These are phyloP conservation scores for Simplicillium aogashimaense DNA, from an alignment of 2,329 filamentous ascomycete genomes.

Conservation along the genomic window DNA sequence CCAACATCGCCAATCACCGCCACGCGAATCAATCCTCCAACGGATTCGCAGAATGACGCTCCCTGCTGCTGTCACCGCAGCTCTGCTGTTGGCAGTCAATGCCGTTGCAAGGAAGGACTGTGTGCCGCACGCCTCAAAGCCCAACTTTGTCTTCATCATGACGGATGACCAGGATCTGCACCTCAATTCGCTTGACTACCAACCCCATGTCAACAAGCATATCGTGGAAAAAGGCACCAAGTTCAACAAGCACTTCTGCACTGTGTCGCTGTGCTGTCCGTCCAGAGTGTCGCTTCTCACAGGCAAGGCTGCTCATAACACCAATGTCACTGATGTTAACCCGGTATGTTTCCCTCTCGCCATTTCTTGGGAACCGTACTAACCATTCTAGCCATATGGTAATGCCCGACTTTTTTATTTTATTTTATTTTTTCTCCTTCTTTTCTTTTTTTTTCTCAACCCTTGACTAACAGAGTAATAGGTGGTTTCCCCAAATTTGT, in stretches of 20 bases:
- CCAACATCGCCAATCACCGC: background rate
- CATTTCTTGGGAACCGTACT: conserved; percentile 21
- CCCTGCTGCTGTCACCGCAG: background rate
- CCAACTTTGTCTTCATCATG: conserved; percentile 56
- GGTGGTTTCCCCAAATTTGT: conserved; percentile 39
- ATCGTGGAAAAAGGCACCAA: conserved; percentile 45
- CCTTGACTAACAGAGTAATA: too few relatives aligned
- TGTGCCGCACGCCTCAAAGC: conserved; percentile 9
- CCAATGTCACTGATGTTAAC: conserved; percentile 45
- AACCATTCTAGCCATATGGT: conserved; percentile 33
- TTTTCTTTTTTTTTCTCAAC: background rate
- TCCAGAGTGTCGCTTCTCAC: conserved; percentile 52
- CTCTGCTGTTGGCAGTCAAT: background rate
- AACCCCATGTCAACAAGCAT: conserved; percentile 43
- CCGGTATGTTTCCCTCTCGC: conserved; percentile 27
- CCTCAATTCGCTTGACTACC: conserved; percentile 49
- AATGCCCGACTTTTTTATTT: background rate
- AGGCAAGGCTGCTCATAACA: conserved; percentile 49
- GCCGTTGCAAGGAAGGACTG: background rate
- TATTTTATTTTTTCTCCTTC: background rate
- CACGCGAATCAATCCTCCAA: too few relatives aligned
- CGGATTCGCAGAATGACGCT: background rate
- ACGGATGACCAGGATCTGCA: conserved; percentile 58
- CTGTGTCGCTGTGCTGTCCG: conserved; percentile 55
- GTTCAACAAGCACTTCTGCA: conserved; percentile 53